A percentile compares a stretch with the other conserved stretches of the same genome.
phyloP scores from a whole-genome alignment of 495 filamentous ascomycete genomes.

The Annulohypoxylon moriforme region DNA sequence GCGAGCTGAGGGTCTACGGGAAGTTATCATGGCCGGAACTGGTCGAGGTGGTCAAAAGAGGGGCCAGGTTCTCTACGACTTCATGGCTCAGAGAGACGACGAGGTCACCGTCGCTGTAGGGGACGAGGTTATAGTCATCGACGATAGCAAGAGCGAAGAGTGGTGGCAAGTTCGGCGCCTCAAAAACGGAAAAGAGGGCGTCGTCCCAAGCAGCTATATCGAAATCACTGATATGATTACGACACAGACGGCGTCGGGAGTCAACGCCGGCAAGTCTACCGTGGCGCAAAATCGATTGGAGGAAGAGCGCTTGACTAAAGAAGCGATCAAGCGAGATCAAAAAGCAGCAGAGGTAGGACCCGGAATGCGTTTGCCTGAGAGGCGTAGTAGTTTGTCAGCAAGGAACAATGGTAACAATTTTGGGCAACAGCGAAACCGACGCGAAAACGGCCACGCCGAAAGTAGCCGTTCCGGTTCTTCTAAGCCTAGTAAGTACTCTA shows the following conservation, averaged over 20 bases:
- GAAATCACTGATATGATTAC: constrained; percentile 77
- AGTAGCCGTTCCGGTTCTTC: constrained; percentile 58
- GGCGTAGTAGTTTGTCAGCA: constrained; percentile 72
- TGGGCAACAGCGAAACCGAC: constrained; percentile 74
- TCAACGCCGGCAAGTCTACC: constrained; percentile 75
- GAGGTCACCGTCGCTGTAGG: constrained; percentile 92
- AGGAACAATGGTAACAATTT: constrained; percentile 67
- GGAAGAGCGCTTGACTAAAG: constrained; percentile 81
- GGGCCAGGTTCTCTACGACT: constrained; percentile 91
- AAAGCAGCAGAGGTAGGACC: constrained; percentile 81
- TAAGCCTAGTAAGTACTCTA: constrained; percentile 76
- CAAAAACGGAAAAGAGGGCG: constrained; percentile 93
- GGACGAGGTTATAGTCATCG: constrained; percentile 91
- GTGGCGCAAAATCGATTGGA: constrained; percentile 87
- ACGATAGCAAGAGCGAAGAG: constrained; percentile 92
- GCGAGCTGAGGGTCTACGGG: constrained; percentile 83
- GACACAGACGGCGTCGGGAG: constrained; percentile 57
- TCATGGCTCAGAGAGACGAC: constrained; percentile 94
- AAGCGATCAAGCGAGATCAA: constrained; percentile 71
- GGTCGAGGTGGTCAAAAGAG: constrained; percentile 74
- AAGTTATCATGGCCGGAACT: constrained; percentile 83
- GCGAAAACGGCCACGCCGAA: constrained; percentile 69
- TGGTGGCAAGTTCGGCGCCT: constrained; percentile 97
- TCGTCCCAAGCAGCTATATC: constrained; percentile 97
- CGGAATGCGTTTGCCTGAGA: constrained; percentile 74